These are phyloP conservation scores for Aspergillaceae sp. DNA, from an alignment of 2,329 filamentous ascomycete genomes.

Conservation along the genomic window DNA sequence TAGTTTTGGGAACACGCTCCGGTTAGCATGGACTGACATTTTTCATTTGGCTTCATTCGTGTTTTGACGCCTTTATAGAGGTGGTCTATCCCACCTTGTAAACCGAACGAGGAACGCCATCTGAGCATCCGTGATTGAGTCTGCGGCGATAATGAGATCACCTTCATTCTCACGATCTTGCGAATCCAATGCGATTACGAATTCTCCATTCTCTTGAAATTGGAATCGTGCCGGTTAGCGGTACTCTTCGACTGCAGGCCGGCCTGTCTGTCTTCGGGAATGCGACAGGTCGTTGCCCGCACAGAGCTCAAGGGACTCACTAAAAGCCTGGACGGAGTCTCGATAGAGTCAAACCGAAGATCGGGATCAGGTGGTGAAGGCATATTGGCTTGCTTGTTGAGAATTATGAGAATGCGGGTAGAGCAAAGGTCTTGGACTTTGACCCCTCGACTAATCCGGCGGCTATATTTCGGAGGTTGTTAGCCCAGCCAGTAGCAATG, in stretches of 20 bases:
- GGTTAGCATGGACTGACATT: background rate
- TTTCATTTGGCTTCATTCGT: background rate
- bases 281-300: background rate
- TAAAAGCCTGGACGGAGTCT: slow-evolving; percentile 34
- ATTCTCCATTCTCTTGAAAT: slow-evolving; percentile 63
- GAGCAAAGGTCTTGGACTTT: too few species aligned
- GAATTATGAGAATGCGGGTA: too few species aligned
- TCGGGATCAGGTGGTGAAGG: slow-evolving; percentile 21
- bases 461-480: too few species aligned
- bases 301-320: slow-evolving; percentile 19
- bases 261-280: background rate
- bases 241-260: too few species aligned
- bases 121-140: slow-evolving; percentile 74
- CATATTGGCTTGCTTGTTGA: slow-evolving; percentile 16
- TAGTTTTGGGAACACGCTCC: too few species aligned
- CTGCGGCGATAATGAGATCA: slow-evolving; percentile 89
- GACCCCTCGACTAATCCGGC: too few species aligned
- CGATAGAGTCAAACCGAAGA: slow-evolving; percentile 34
- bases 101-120: slow-evolving; percentile 95
- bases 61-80: background rate
- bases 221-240: background rate
- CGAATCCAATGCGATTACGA: slow-evolving; percentile 92
- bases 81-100: slow-evolving; percentile 45
- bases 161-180: slow-evolving; percentile 93
- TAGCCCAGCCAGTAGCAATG: too few species aligned